Evolutionary conservation across 2,329 filamentous ascomycete species (phyloP).

Genomic region (Botrytis fragariae): DNA sequence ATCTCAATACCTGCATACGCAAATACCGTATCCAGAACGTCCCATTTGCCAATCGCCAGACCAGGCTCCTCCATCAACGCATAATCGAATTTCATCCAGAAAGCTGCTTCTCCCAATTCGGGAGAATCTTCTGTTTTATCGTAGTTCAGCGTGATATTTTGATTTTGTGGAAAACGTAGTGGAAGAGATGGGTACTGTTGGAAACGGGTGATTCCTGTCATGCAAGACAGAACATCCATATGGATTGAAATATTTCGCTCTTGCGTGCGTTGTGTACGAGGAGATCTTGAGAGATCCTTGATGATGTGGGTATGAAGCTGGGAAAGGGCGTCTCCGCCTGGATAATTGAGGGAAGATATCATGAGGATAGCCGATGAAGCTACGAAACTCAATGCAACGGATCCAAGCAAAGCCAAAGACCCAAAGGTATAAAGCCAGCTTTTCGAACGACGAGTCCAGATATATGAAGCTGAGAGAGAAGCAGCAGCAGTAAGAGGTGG

Average conservation of each 20-base stretch:
- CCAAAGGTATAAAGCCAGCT: conserved; percentile 53
- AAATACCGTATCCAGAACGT: conserved; percentile 54
- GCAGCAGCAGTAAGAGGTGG: conserved; percentile 78
- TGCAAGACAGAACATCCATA: conserved; percentile 65
- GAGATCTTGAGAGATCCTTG: conserved; percentile 28
- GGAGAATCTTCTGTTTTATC: conserved; percentile 61
- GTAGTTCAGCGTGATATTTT: conserved; percentile 40
- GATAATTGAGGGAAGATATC: conserved; percentile 87
- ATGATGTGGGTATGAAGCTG: conserved; percentile 46
- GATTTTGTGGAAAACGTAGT: background rate
- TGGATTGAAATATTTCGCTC: conserved; percentile 48
- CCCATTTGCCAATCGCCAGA: conserved; percentile 53
- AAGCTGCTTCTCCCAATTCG: conserved; percentile 47
- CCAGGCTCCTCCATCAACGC: conserved; percentile 54
- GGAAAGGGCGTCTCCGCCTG: conserved; percentile 75
- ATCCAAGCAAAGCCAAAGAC: conserved; percentile 55
- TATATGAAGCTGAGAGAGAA: conserved; percentile 67
- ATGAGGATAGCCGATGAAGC: conserved; percentile 67
- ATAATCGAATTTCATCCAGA: conserved; percentile 66
- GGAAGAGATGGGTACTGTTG: conserved; percentile 41
- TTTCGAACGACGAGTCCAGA: conserved; percentile 66
- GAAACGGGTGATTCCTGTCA: conserved; percentile 69
- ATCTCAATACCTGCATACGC: conserved; percentile 60
- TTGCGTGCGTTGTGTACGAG: conserved; percentile 31
- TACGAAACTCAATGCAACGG: conserved; percentile 58